Base-by-base conservation (phyloP, 805 yeast species). In the Jamesozyma rosinii region DNA sequence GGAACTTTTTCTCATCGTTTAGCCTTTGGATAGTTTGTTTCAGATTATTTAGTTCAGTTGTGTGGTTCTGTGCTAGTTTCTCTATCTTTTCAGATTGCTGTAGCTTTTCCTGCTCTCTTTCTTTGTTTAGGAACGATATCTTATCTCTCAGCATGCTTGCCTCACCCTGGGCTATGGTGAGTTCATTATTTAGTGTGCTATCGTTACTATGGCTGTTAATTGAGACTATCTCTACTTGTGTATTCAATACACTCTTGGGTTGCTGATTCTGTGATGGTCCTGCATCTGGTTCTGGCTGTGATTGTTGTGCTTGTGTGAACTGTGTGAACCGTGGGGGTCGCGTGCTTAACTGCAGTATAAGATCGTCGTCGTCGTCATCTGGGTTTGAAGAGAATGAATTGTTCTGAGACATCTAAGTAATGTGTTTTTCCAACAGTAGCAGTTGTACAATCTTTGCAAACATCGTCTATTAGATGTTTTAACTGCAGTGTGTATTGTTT, bases 141-240 rank as follows among this genome's bases (percentile, higher is more conserved):
- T 79, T 85, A 9, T 81, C 76, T 43, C 94, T 68, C 15, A 89
- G 67, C 30, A 88, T 79, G 13, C 92, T 79, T 31, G 84, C 79
- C 55, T 89, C 95, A 2, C 97, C 97, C 43, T 75, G 75, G 4
- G 85, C 81, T 30, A 71, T 64, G n/a, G 21, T 33, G 15, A 33
- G 18, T 33, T 33, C 21, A 33, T 33, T 33, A 17, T 33, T 33
- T 6, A 33, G 6, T 6, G n/a, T 14, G n/a, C n/a, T n/a, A 24
- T 11, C 11, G 11, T 24, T 24, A 24, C 11, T 24, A 11, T 11
- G 6, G 11, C 29, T 11, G 11, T 11, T 24, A 24, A 11, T 8
- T 24, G 29, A 8, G 6, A 24, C 29, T 24, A 11, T 8, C 11
- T 24, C 29, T 24, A 24, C 29, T 24, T 24, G 29, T 24, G 29